Evolutionary conservation across 1,284 basidiomycete species (phyloP).

Genomic region (Chalciporus sp.): DNA sequence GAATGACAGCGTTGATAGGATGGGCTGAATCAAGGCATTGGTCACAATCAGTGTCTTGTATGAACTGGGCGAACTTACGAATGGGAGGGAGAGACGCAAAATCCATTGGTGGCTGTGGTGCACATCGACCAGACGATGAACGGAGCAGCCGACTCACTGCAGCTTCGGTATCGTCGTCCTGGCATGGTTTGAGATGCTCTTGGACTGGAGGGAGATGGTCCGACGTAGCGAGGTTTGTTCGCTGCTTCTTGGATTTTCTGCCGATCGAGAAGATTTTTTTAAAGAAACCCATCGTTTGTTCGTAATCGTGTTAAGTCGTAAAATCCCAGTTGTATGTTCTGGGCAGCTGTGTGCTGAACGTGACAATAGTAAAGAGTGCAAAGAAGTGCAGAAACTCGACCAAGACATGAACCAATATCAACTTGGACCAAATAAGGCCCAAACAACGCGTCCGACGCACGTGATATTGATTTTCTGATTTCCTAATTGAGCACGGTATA

Average conservation of each 20-base stretch:
- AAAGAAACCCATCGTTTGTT: conserved; percentile 61
- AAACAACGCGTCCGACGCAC: conserved; percentile 35
- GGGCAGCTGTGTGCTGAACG: conserved; percentile 8
- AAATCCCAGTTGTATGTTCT: conserved; percentile 6
- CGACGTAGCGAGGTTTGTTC: conserved; percentile 19
- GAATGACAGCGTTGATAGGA: conserved; percentile 60
- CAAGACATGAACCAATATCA: conserved; percentile 33
- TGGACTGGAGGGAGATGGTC: conserved; percentile 11
- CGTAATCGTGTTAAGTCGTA: conserved; percentile 32
- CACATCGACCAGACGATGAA: conserved; percentile 68
- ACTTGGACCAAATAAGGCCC: conserved; percentile 48
- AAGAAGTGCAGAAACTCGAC: conserved; percentile 10
- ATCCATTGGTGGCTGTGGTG: conserved; percentile 55
- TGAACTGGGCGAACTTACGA: conserved; percentile 49
- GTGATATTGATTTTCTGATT: conserved; percentile 8
- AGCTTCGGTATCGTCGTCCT: conserved; percentile 55
- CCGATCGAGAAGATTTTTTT: conserved; percentile 71
- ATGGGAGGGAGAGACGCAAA: conserved; percentile 62
- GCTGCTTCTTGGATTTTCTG: conserved; percentile 54
- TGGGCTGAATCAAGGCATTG: conserved; percentile 48
- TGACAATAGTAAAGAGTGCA: conserved; percentile 30
- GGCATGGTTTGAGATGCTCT: conserved; percentile 16
- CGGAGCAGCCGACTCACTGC: conserved; percentile 64
- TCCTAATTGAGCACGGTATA: background rate
- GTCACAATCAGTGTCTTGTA: background rate